Conservation (phyloP, 306 rosid species). For the Castanea sativa region DNA sequence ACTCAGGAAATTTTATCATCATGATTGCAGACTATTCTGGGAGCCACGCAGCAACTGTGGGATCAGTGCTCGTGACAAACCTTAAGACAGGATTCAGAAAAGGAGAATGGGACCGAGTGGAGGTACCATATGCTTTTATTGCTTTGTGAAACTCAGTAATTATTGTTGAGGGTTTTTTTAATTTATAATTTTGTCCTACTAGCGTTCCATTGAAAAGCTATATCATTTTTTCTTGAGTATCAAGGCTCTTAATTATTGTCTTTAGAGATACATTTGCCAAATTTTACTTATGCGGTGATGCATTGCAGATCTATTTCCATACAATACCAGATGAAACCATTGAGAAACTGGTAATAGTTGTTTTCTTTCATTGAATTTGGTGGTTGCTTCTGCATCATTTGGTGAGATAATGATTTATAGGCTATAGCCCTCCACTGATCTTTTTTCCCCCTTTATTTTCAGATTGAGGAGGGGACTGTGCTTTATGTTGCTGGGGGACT, state of each 20-base stretch:
- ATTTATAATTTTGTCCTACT: no score
- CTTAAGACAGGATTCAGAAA: slow-evolving; percentile 85
- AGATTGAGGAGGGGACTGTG: slow-evolving; percentile 87
- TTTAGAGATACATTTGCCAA: background rate
- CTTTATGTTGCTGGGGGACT: slow-evolving; percentile 92
- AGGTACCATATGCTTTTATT: slow-evolving; percentile 42
- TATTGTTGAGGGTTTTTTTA: background rate
- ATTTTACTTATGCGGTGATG: slow-evolving; percentile 26
- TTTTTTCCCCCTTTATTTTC: slow-evolving; percentile 3
- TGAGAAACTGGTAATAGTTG: slow-evolving; percentile 71
- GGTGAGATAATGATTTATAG: background rate
- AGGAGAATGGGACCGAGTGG: slow-evolving; percentile 87
- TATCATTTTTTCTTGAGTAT: background rate
- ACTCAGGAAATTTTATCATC: background rate
- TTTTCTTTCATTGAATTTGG: slow-evolving; percentile 12
- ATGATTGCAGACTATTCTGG: slow-evolving; percentile 79
- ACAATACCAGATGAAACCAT: slow-evolving; percentile 83
- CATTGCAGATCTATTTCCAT: slow-evolving; percentile 78
- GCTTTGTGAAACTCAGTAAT: background rate
- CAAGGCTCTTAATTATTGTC: background rate
- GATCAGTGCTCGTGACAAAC: slow-evolving; percentile 86
- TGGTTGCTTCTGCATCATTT: slow-evolving; percentile 12
- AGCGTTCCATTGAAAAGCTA: background rate
- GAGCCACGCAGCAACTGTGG: slow-evolving; percentile 76
- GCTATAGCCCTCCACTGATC: slow-evolving; percentile 2